These are phyloP conservation scores for Linaria vulgaris DNA, from an alignment of 257 asterid genomes.

Conservation along the genomic window DNA sequence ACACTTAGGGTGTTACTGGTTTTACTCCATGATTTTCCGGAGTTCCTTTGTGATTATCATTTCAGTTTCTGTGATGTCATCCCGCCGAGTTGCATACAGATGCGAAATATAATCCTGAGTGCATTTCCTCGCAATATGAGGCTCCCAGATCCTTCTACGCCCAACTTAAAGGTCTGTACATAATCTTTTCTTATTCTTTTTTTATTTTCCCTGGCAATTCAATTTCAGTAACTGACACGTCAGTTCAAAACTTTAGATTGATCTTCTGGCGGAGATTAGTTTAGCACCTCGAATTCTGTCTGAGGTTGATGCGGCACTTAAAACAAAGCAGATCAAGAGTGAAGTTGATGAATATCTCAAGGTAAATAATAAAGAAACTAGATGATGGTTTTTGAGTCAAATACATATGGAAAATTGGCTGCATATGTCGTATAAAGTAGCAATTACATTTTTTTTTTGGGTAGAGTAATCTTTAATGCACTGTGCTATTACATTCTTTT, in stretches of 20 bases:
- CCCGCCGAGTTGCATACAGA: conserved; percentile 96
- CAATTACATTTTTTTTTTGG: no score
- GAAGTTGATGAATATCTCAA: conserved; percentile 88
- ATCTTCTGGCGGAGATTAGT: conserved; percentile 81
- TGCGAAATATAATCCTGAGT: conserved; percentile 92
- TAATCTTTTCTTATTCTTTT: neutral
- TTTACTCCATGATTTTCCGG: conserved; percentile 96
- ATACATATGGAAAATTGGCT: neutral
- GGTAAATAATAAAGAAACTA: conserved; percentile 42
- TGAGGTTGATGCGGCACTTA: conserved; percentile 93
- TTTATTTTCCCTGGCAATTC: conserved; percentile 9
- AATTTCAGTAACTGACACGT: conserved; percentile 11
- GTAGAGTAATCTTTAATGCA: neutral
- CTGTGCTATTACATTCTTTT: neutral
- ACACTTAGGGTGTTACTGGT: conserved; percentile 92
- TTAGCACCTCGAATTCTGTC: conserved; percentile 89
- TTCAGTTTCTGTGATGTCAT: conserved; percentile 99
- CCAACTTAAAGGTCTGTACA: conserved; percentile 72
- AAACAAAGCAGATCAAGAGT: conserved; percentile 73
- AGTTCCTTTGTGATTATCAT: conserved; percentile 96
- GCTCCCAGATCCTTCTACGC: conserved; percentile 96
- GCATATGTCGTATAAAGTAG: neutral
- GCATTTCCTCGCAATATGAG: conserved; percentile 99
- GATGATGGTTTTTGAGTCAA: neutral
- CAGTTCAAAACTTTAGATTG: conserved; percentile 51